A percentile compares a stretch with the other conserved stretches of the same genome.
phyloP scores from a whole-genome alignment of 768 basidiomycete species.

The Exidia glandulosa region DNA sequence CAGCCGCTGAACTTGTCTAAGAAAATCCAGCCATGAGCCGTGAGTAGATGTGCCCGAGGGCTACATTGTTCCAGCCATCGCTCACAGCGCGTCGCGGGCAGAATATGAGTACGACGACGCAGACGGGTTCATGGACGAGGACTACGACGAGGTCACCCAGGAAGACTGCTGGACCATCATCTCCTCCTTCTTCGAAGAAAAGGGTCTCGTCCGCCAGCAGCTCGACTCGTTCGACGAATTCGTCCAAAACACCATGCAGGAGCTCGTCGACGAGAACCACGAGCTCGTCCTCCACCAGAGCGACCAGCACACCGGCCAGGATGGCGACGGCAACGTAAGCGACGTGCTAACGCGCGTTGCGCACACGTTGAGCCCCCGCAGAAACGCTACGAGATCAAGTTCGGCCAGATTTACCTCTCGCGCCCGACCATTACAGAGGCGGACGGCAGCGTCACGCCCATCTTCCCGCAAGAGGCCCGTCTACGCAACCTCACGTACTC shows the following conservation, averaged over 20 bases:
- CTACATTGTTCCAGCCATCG: too few relatives aligned
- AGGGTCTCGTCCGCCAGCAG: constrained; percentile 95
- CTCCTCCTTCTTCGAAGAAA: constrained; percentile 91
- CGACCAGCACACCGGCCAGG: constrained; percentile 88
- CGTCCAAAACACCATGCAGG: constrained; percentile 98
- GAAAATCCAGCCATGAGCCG: too few relatives aligned
- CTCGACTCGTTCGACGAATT: constrained; percentile 98
- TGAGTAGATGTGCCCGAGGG: too few relatives aligned
- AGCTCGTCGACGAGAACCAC: constrained; percentile 93
- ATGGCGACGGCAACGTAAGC: constrained; percentile 31
- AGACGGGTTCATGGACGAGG: constrained; percentile 23
- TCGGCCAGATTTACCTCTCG: constrained; percentile 95
- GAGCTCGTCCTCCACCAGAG: constrained; percentile 94
- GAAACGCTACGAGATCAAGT: constrained; percentile 92
- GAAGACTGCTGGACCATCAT: constrained; percentile 96
- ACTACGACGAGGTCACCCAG: constrained; percentile 75
- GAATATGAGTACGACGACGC: constrained; percentile 24
- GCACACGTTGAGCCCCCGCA: constrained; percentile 16
- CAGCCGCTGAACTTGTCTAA: too few relatives aligned
- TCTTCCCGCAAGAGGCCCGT: constrained; percentile 95
- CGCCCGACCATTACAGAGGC: constrained; percentile 90
- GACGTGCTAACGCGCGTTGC: constrained; percentile 27
- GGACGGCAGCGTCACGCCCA: constrained; percentile 85
- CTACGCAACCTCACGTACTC: constrained; percentile 93
- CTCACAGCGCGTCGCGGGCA: too few relatives aligned